Evolutionary conservation across 2,329 filamentous ascomycete genomes (phyloP).

Genomic region (Seiridium unicorne): DNA sequence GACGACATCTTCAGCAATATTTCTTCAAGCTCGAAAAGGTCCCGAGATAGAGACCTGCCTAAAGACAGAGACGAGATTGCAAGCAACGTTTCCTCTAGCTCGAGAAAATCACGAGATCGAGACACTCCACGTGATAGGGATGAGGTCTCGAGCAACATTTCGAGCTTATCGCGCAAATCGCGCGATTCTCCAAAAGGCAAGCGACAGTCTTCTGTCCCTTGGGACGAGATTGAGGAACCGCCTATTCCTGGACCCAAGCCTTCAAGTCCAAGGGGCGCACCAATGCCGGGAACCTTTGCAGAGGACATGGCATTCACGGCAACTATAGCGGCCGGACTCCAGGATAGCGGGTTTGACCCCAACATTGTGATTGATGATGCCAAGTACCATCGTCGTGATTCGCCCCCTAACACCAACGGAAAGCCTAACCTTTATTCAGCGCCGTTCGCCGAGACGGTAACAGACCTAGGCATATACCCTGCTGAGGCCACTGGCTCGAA

Average conservation of each 20-base stretch:
- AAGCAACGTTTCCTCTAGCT: conserved; percentile 4
- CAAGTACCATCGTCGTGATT: conserved; percentile 60
- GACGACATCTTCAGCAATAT: conserved; percentile 9
- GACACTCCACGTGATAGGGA: conserved; percentile 3
- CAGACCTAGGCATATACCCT: conserved; percentile 35
- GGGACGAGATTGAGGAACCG: conserved; percentile 42
- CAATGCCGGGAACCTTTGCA: conserved; percentile 64
- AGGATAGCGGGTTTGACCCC: conserved; percentile 69
- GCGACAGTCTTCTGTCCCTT: conserved; percentile 29
- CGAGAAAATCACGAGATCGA: conserved; percentile 7
- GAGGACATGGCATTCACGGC: conserved; percentile 70
- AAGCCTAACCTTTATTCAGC: conserved; percentile 45
- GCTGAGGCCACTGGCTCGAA: conserved; percentile 27
- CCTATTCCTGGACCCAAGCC: conserved; percentile 59
- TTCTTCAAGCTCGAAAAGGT: neutral
- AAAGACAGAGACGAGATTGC: conserved; percentile 11
- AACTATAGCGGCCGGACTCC: conserved; percentile 64
- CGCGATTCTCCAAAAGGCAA: conserved; percentile 14
- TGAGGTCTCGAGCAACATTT: conserved; percentile 5
- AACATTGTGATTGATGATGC: conserved; percentile 69
- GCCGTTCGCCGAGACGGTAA: conserved; percentile 48
- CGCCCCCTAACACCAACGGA: conserved; percentile 56
- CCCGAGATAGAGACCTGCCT: neutral
- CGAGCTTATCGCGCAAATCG: conserved; percentile 1
- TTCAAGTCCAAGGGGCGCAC: conserved; percentile 39